These are phyloP conservation scores for Penicillium subrubescens DNA, from an alignment of 495 filamentous ascomycete species.

Conservation along the genomic window DNA sequence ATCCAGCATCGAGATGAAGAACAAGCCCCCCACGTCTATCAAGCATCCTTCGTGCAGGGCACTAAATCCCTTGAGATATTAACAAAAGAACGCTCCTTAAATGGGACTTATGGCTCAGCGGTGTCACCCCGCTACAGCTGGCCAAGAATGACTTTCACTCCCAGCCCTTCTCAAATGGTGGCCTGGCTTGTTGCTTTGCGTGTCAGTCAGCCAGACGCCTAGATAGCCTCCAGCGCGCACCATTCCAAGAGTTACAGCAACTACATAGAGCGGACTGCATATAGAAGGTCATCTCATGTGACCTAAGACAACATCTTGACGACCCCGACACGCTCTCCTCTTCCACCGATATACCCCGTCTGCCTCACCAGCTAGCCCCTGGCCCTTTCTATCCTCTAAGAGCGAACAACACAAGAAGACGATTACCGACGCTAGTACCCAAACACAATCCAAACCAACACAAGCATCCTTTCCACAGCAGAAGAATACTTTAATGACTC, in stretches of 20 bases:
- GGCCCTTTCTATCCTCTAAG: not conserved
- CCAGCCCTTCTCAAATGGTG: not conserved
- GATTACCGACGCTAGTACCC: not conserved
- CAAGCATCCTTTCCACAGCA: not conserved
- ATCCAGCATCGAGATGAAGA: too few relatives aligned
- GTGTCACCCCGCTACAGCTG: constrained; percentile 10
- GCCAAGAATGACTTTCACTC: constrained; percentile 5
- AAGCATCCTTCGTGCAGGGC: too few relatives aligned
- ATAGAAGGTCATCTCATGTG: constrained; percentile 12
- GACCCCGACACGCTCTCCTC: not conserved
- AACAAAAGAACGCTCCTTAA: too few relatives aligned
- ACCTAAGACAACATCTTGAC: constrained; percentile 14
- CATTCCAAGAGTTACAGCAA: constrained; percentile 9
- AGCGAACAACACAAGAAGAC: not conserved
- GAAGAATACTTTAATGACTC: not conserved
- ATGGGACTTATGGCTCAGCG: not conserved
- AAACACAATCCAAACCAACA: not conserved
- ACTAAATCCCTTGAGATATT: too few relatives aligned
- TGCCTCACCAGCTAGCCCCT: not conserved
- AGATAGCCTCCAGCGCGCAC: constrained; percentile 6
- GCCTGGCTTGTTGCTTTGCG: constrained; percentile 8
- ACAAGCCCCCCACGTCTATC: too few relatives aligned
- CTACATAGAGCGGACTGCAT: constrained; percentile 13
- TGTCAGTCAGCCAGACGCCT: constrained; percentile 12
- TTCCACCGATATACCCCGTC: not conserved